Evolutionary conservation across 1,284 basidiomycete genomes (phyloP).

Genomic region (Rhodotorula sp.): DNA sequence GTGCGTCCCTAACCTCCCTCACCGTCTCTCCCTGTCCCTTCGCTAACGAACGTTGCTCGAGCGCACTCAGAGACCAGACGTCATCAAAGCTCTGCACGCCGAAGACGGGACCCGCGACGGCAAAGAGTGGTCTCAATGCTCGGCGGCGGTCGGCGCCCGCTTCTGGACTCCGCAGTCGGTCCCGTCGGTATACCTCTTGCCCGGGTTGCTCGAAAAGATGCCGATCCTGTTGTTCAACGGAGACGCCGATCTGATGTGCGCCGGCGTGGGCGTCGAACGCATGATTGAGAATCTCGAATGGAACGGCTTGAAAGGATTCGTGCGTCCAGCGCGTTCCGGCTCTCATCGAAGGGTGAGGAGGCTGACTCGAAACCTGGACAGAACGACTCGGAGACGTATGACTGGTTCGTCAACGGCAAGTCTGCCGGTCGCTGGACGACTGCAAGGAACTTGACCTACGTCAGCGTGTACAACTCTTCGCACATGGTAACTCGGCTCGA

Average conservation of each 20-base stretch:
- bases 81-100: conserved; percentile 83
- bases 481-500: conserved; percentile 66
- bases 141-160: conserved; percentile 64
- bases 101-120: conserved; percentile 52
- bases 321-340: not conserved
- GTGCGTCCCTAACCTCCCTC: conserved; percentile 55
- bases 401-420: conserved; percentile 74
- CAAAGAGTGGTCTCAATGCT: conserved; percentile 88
- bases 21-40: too few relatives aligned
- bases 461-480: conserved; percentile 76
- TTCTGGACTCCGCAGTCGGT: conserved; percentile 63
- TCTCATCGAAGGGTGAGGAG: not conserved
- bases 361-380: not conserved
- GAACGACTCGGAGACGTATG: conserved; percentile 65
- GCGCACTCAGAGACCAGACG: conserved; percentile 66
- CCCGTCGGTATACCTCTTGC: conserved; percentile 76
- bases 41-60: not conserved
- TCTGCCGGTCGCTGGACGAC: conserved; percentile 87
- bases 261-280: conserved; percentile 83
- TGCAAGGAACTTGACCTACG: conserved; percentile 87
- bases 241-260: conserved; percentile 60
- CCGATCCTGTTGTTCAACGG: conserved; percentile 46
- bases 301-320: conserved; percentile 78
- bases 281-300: conserved; percentile 80
- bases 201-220: conserved; percentile 72